phyloP scores from a whole-genome alignment of 2,329 filamentous ascomycete species.

The Aspergillus costaricaensis region DNA sequence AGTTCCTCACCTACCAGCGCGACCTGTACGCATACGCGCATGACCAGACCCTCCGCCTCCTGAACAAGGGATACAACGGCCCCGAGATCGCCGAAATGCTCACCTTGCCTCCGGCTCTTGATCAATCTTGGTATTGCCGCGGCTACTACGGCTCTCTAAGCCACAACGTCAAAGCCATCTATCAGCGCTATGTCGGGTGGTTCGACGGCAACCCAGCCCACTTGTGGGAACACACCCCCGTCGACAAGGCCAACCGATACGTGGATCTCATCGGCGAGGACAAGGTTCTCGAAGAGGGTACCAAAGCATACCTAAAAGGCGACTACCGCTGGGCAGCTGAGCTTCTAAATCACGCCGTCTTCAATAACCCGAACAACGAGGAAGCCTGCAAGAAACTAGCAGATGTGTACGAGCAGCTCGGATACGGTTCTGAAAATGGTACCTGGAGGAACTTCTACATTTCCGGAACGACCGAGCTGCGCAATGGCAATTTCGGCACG shows the following conservation, averaged over 20 bases:
- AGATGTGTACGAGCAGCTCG: slow-evolving; percentile 37
- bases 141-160: slow-evolving; percentile 42
- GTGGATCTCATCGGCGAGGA: slow-evolving; percentile 26
- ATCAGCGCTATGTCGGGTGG: slow-evolving; percentile 37
- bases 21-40: slow-evolving; percentile 46
- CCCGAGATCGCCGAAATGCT: slow-evolving; percentile 43
- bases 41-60: slow-evolving; percentile 42
- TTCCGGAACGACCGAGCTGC: slow-evolving; percentile 32
- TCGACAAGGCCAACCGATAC: slow-evolving; percentile 31
- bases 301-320: slow-evolving; percentile 13
- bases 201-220: slow-evolving; percentile 38
- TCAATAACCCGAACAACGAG: slow-evolving; percentile 25
- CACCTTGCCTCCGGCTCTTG: slow-evolving; percentile 32
- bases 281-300: slow-evolving; percentile 19
- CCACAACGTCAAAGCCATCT: slow-evolving; percentile 45
- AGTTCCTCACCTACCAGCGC: slow-evolving; percentile 38
- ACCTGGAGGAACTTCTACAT: slow-evolving; percentile 47
- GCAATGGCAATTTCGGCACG: not conserved
- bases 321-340: slow-evolving; percentile 44
- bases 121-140: slow-evolving; percentile 30
- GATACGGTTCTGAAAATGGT: slow-evolving; percentile 42
- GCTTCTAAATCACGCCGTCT: slow-evolving; percentile 40
- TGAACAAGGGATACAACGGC: slow-evolving; percentile 41
- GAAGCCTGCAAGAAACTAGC: slow-evolving; percentile 30
- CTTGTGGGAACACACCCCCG: slow-evolving; percentile 40